A percentile compares a stretch with the other conserved stretches of the same genome.
Conservation (phyloP, 1,139 yeast species). For the Saccharomyces hybrid region DNA sequence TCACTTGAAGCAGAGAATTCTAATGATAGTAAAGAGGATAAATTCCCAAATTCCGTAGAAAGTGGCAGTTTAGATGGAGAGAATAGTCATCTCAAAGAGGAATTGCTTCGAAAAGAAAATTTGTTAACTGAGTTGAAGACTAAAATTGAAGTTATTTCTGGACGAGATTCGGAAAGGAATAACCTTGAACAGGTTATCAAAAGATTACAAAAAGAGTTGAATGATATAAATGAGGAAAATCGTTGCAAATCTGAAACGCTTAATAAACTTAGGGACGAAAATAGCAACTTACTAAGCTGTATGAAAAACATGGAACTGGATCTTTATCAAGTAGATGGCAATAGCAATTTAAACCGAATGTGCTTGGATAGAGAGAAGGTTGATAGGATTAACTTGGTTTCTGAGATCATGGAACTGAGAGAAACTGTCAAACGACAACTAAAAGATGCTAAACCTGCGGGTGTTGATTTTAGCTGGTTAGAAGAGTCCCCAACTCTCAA, state of each 20-base stretch:
- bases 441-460: neutral
- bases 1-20: neutral
- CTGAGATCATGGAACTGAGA: conserved; percentile 14
- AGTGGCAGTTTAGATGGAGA: neutral
- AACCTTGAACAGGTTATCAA: neutral
- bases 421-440: neutral
- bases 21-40: neutral
- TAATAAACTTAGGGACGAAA: neutral
- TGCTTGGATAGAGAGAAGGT: conserved; percentile 6
- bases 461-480: neutral
- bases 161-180: neutral
- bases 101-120: neutral
- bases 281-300: neutral
- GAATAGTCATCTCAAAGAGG: neutral
- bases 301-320: conserved; percentile 1
- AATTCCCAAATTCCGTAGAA: neutral
- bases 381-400: conserved; percentile 11
- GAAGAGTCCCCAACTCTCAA: neutral
- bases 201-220: neutral
- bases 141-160: neutral
- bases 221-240: neutral
- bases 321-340: conserved; percentile 4
- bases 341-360: conserved; percentile 2
- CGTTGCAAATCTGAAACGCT: neutral
- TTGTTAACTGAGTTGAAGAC: neutral